phyloP scores from a whole-genome alignment of 179 eudicot species.

The Silene noctiflora region DNA sequence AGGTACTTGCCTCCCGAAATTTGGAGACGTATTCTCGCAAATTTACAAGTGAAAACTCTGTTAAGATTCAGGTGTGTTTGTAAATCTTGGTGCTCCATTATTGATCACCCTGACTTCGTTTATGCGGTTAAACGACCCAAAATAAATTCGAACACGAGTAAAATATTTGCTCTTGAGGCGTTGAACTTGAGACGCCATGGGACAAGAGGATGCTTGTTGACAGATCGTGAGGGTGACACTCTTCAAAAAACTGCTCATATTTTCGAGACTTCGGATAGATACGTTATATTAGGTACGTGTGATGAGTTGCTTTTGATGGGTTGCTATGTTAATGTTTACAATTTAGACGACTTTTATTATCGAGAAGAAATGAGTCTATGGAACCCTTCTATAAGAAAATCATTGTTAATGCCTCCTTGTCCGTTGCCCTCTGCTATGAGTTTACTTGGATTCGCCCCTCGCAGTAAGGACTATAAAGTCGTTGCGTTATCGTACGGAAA shows the following conservation, averaged over 20 bases:
- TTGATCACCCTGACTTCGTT: constrained; percentile 6
- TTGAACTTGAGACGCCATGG: too few species aligned
- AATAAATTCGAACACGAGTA: neutral
- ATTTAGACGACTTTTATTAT: too few species aligned
- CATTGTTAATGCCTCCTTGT: neutral
- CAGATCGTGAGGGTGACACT: neutral
- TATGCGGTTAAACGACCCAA: neutral
- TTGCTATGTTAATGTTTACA: too few species aligned
- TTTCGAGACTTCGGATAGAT: neutral
- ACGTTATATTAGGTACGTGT: neutral
- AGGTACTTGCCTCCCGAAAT: constrained; percentile 3
- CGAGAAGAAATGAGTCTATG: neutral
- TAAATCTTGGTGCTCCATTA: constrained; percentile 5
- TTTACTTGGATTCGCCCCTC: neutral
- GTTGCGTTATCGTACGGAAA: neutral
- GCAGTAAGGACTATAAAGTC: neutral
- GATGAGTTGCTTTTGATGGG: neutral
- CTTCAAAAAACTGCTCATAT: neutral
- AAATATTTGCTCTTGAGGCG: neutral
- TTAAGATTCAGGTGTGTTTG: constrained; percentile 10
- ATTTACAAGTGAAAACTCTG: neutral
- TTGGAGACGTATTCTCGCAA: neutral
- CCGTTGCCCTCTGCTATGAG: neutral
- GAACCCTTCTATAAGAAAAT: constrained; percentile 3
- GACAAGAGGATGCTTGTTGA: neutral